phyloP scores from a whole-genome alignment of 2,329 filamentous ascomycete genomes.

The Cordyceps farinosa region DNA sequence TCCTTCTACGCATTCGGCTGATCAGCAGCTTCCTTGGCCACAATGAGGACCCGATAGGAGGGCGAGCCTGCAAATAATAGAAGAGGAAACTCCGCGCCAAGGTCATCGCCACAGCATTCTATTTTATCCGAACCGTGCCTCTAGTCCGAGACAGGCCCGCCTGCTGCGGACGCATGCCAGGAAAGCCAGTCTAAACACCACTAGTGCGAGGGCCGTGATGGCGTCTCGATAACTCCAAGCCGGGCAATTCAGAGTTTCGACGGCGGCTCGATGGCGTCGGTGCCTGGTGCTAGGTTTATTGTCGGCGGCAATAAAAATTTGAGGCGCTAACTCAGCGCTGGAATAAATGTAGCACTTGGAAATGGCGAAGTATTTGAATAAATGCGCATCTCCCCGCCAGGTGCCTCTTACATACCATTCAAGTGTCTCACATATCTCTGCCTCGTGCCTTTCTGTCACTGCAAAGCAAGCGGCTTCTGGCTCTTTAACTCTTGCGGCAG shows the following conservation, averaged over 20 bases:
- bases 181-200: not conserved
- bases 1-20: too few relatives aligned
- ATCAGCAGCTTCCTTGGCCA: too few relatives aligned
- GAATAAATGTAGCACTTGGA: not conserved
- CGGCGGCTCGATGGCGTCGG: not conserved
- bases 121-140: not conserved
- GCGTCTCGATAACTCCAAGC: not conserved
- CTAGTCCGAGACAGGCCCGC: constrained; percentile 5
- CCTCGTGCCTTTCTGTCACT: not conserved
- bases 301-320: not conserved
- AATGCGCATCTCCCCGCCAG: not conserved
- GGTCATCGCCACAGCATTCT: too few relatives aligned
- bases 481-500: not conserved
- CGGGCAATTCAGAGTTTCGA: not conserved
- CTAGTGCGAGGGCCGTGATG: not conserved
- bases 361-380: not conserved
- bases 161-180: not conserved
- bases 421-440: not conserved
- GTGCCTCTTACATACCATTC: not conserved
- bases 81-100: too few relatives aligned
- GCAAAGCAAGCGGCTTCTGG: not conserved
- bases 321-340: too few relatives aligned
- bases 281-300: not conserved
- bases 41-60: not conserved
- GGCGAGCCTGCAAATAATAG: not conserved